Conservation (phyloP, 2,329 filamentous ascomycete genomes). For the Xylariaceae sp. region DNA sequence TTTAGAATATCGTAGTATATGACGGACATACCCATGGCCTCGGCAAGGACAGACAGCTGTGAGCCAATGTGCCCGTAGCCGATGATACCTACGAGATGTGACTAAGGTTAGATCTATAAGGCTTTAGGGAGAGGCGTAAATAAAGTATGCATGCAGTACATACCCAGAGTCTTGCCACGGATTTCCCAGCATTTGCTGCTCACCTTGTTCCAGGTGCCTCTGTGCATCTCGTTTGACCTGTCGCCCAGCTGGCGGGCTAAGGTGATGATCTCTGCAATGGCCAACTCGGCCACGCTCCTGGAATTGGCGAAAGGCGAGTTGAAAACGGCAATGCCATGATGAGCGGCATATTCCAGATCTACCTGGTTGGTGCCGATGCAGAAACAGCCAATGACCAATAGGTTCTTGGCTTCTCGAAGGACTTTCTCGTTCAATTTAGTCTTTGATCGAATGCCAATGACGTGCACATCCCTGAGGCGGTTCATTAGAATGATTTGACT, state of each 20-base stretch:
- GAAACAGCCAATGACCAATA: conserved; percentile 96
- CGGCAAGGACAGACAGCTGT: conserved; percentile 91
- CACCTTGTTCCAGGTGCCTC: conserved; percentile 96
- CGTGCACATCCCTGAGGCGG: conserved; percentile 79
- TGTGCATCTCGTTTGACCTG: conserved; percentile 91
- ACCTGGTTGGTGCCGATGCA: conserved; percentile 98
- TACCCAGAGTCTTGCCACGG: conserved; percentile 91
- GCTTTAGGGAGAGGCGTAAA: too few relatives aligned
- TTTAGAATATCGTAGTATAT: conserved; percentile 97
- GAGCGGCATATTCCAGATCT: conserved; percentile 79
- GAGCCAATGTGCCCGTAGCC: conserved; percentile 98
- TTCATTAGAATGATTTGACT: conserved; percentile 22
- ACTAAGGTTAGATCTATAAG: conserved; percentile 11
- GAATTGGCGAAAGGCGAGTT: conserved; percentile 99
- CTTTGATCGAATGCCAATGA: conserved; percentile 97
- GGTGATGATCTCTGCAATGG: conserved; percentile 90
- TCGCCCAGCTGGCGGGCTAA: conserved; percentile 92
- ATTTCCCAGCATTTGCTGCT: conserved; percentile 97
- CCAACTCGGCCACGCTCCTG: conserved; percentile 91
- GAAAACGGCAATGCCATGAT: conserved; percentile 92
- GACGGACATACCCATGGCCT: conserved; percentile 97
- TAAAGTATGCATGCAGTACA: conserved; percentile 25
- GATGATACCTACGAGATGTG: conserved; percentile 71
- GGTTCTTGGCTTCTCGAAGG: conserved; percentile 85
- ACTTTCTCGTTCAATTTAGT: conserved; percentile 89